Percentiles rank a stretch among this genome's conserved stretches.
Evolutionary conservation across 2,329 filamentous ascomycete genomes (phyloP).

Genomic region (Aspergillus carbonarius): DNA sequence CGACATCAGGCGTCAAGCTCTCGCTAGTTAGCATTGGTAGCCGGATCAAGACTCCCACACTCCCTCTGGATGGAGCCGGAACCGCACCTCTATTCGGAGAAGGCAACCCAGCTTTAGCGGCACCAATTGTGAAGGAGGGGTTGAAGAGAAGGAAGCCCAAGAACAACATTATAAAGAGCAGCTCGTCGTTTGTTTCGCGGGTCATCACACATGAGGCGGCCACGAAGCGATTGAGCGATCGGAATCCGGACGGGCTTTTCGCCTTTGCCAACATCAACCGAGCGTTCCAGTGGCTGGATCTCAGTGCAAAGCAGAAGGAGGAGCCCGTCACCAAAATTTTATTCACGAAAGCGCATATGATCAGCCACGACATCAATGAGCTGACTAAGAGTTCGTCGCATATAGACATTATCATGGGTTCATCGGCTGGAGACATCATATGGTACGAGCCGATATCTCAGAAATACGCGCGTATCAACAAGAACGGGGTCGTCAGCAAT

Average conservation of each 20-base stretch:
- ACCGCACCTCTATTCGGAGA: conserved; percentile 74
- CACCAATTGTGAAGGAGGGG: conserved; percentile 63
- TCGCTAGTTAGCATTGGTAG: conserved; percentile 72
- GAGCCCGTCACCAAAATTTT: conserved; percentile 94
- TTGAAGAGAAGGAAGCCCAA: conserved; percentile 87
- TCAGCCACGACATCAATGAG: conserved; percentile 90
- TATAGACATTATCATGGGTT: conserved; percentile 90
- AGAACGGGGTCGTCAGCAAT: conserved; percentile 88
- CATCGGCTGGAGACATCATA: conserved; percentile 93
- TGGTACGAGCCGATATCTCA: conserved; percentile 98
- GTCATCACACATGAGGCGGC: conserved; percentile 86
- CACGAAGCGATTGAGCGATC: conserved; percentile 75
- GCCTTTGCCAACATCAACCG: conserved; percentile 95
- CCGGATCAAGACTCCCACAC: conserved; percentile 48
- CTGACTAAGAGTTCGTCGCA: conserved; percentile 76
- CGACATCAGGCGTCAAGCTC: conserved; percentile 78
- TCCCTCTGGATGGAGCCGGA: conserved; percentile 49
- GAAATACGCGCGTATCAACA: conserved; percentile 92
- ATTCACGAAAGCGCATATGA: conserved; percentile 92
- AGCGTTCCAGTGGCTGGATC: conserved; percentile 92
- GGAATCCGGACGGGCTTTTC: conserved; percentile 75
- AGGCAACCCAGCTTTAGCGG: conserved; percentile 71
- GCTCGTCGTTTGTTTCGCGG: conserved; percentile 96
- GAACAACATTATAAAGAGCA: conserved; percentile 97
- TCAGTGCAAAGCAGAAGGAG: conserved; percentile 68